A percentile compares a stretch with the other conserved stretches of the same genome.
Evolutionary conservation across 495 filamentous ascomycete species (phyloP).

Genomic region (Chaetomium tenue): DNA sequence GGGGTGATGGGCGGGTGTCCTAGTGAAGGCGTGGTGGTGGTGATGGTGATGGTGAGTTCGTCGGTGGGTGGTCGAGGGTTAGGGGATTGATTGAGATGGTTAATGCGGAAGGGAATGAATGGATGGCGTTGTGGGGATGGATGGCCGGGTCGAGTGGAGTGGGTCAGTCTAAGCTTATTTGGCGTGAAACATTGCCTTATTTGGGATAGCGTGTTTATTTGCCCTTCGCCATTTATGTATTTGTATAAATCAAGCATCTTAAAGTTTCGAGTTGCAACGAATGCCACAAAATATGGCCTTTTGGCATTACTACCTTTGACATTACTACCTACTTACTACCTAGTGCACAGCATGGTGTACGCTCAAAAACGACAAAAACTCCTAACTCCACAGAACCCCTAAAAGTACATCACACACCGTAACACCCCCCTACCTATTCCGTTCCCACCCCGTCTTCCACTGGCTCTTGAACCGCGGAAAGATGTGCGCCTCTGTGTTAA

Average conservation of each 20-base stretch:
- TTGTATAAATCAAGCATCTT: no score
- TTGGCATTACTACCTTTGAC: no score
- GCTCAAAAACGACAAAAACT: no score
- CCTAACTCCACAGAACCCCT: no score
- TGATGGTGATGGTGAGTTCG: background rate
- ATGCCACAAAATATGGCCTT: no score
- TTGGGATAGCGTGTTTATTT: background rate
- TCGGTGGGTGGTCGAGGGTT: no score
- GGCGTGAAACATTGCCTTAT: background rate
- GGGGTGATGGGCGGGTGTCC: background rate
- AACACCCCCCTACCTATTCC: conserved; percentile 47
- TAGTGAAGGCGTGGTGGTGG: no score
- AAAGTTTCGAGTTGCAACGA: background rate
- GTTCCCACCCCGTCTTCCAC: conserved; percentile 78
- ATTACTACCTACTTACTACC: no score
- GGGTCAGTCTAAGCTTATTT: background rate
- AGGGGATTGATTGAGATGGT: background rate
- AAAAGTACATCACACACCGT: background rate
- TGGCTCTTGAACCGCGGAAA: conserved; percentile 72
- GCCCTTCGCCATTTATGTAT: background rate
- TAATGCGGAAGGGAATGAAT: background rate
- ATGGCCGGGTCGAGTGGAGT: background rate
- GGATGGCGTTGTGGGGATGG: background rate
- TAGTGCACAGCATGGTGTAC: no score
- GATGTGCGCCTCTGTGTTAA: conserved; percentile 94